Evolutionary conservation across 306 rosid genomes (phyloP), one percentile per base, ranked within the genome.

Genomic region (Nissolia schottii): DNA sequence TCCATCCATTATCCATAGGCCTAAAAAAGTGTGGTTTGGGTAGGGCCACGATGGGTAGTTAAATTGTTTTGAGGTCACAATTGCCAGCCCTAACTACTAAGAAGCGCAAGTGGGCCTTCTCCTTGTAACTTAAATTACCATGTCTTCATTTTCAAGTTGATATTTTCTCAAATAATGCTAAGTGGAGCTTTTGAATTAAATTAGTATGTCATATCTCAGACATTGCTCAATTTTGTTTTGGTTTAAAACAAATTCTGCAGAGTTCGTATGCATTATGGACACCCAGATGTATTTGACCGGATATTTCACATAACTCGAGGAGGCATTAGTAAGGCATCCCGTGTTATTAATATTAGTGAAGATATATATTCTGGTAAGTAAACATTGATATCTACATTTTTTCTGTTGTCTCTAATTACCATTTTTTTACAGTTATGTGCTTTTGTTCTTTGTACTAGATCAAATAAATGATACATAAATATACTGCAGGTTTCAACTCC

Each of bases 251-350:
- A 46, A 55, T 5, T 63, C 82, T 85, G 83, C 92, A 94, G 98
- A 67, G 96, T 91, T n/a, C 96, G 98, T 46, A 94, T 94, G 98
- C 98, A 94, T 85, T 94, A 94, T 79, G 98, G 98, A 49, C 97
- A 94, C 76, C 98, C 98, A 7, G 98, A 94, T 82, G 97, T 94
- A 60, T 94, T 94, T 84, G 98, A 94, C 69, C 85, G 98, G 53
- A 70, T 94, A 72, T 93, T 93, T 85, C 98, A 93, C 73, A 87
- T 89, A 72, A 91, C 98, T 38, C 88, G 98, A 10, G 98, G 98
- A 71, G 98, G 98, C 74, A 91, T 94, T 69, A 91, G 98, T 80
- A 94, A 94, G 86, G 88, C 97, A 15, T 94, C 98, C 6, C 96
- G 98, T 54, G 96, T 94, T 59, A 91, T 94, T 62, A 94, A 94